Evolutionary conservation across 139 green algal genomes (phyloP), one percentile per base, ranked within the genome.

Genomic region (Chlorella sp.): DNA sequence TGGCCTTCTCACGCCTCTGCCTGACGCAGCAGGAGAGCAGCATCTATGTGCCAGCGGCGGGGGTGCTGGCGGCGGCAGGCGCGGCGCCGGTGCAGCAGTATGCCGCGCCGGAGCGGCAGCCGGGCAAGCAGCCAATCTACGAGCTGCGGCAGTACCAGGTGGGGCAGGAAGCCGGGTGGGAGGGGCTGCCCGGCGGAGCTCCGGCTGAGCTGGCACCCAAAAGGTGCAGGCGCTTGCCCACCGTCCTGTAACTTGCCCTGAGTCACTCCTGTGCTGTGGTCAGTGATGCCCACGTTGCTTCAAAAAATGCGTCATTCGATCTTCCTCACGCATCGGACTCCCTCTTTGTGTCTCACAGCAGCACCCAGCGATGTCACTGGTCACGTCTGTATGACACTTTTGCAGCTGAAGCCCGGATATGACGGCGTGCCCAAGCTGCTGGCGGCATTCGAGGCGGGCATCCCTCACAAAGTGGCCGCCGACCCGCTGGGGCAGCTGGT

Each of bases 101-200:
- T 57, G 1, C 18, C 26, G 26, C 86, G 75, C 86, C 75, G 28
- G 40, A 76, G 1, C 28, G 60, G 53, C 19, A 85, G 57, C 57
- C n/a, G 32, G 85, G 69, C 85, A 82, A 69, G 76, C 76, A 85
- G 76, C 75, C 86, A 0, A 21, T 97, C 87, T 97, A 97, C 64
- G 96, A 97, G 92, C 73, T 95, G 84, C 91, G 96, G 26, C 91
- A 93, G 26, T 98, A 97, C 87, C 95, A 97, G 93, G 75, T 89
- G 36, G 15, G 42, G 40, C 28, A 0, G 75, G 75, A 4, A 48
- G 34, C 60, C 15, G 64, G 48, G 48, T 57, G 48, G 48, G 48
- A 57, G 48, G 48, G 48, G 48, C 48, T 57, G 48, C 48, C 48
- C 48, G 9, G 48, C 9, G 48, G 48, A 57, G 48, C 48, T 57